Percentiles rank a stretch among this genome's conserved stretches.
Conservation (phyloP, 371 early-diverging fungal species). For the Chytridiales sp. region DNA sequence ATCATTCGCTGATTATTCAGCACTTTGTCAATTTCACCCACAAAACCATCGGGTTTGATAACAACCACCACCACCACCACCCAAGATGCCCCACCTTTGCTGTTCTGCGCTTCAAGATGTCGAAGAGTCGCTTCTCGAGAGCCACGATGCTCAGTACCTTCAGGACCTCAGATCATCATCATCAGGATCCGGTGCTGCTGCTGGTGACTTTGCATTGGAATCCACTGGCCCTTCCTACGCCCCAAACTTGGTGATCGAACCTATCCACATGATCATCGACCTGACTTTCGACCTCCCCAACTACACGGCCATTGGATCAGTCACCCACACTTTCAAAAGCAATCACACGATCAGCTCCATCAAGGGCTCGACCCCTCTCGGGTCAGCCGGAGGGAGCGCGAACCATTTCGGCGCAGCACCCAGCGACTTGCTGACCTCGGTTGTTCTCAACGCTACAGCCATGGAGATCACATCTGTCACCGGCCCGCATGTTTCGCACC, state of each 20-base stretch:
- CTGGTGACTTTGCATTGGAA: background rate
- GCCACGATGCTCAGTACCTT: no score
- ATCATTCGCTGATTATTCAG: no score
- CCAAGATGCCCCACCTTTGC: background rate
- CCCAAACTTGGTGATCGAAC: conserved; percentile 4
- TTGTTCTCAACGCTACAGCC: background rate
- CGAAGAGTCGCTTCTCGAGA: background rate
- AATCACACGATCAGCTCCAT: background rate
- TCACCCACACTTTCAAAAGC: conserved; percentile 3
- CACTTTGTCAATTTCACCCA: no score
- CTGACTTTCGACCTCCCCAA: conserved; percentile 5
- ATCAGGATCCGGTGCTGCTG: no score
- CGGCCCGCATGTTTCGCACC: conserved; percentile 11
- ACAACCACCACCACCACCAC: background rate
- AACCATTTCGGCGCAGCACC: conserved; percentile 8
- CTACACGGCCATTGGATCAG: background rate
- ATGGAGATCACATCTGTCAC: background rate
- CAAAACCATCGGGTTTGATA: background rate
- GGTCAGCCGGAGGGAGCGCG: background rate
- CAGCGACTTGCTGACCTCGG: conserved; percentile 1
- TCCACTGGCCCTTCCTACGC: conserved; percentile 2
- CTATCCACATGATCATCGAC: background rate
- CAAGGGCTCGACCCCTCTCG: background rate
- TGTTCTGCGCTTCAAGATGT: background rate
- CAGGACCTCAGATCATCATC: background rate